Evolutionary conservation across 2,329 filamentous ascomycete genomes (phyloP).

Genomic region (Xylariaceae sp.): DNA sequence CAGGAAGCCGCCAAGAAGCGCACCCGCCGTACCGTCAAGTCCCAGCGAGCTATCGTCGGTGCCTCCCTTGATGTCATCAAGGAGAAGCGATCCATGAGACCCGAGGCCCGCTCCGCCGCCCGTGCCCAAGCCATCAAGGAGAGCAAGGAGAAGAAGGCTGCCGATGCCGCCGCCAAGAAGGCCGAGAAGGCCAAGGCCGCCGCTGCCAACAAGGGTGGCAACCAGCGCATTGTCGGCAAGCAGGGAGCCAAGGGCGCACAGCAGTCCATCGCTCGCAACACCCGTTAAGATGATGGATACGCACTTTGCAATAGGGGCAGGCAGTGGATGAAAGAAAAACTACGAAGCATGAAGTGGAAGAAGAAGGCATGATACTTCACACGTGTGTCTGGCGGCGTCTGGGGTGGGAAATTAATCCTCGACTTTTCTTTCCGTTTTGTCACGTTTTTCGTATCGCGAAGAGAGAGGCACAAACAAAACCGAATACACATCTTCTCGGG

Average conservation of each 20-base stretch:
- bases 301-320: slow-evolving; percentile 12
- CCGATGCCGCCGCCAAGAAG: slow-evolving; percentile 89
- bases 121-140: slow-evolving; percentile 90
- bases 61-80: slow-evolving; percentile 99
- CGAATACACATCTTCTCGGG: slow-evolving; percentile 27
- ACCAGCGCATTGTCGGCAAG: slow-evolving; percentile 84
- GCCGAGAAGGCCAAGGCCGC: slow-evolving; percentile 98
- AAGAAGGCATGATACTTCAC: slow-evolving; percentile 17
- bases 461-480: slow-evolving; percentile 19
- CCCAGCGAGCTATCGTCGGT: slow-evolving; percentile 98
- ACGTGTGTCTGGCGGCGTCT: slow-evolving; percentile 33
- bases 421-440: slow-evolving; percentile 18
- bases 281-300: slow-evolving; percentile 59
- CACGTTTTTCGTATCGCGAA: slow-evolving; percentile 17
- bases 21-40: slow-evolving; percentile 94
- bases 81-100: slow-evolving; percentile 92
- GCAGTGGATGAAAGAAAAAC: slow-evolving; percentile 15
- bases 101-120: slow-evolving; percentile 90
- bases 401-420: slow-evolving; percentile 30
- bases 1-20: slow-evolving; percentile 99
- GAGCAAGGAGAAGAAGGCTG: slow-evolving; percentile 97
- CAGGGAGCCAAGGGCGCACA: slow-evolving; percentile 90
- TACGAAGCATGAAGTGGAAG: slow-evolving; percentile 10
- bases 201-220: slow-evolving; percentile 69
- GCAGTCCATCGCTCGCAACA: slow-evolving; percentile 79